Evolutionary conservation across 768 basidiomycete species (phyloP).

Genomic region (Agrocybe pediades): DNA sequence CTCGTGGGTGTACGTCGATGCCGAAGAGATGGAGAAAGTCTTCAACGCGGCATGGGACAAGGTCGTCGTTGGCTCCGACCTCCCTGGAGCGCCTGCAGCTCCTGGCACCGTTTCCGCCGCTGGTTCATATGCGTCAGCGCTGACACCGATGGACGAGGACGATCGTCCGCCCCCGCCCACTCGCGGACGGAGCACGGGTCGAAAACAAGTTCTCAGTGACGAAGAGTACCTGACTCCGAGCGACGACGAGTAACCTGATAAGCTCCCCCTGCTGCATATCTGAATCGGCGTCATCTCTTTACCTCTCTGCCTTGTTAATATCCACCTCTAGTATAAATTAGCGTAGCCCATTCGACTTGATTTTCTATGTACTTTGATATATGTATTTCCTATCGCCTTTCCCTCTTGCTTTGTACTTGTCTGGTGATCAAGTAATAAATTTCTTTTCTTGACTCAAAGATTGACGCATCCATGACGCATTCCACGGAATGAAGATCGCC

Average conservation of each 20-base stretch:
- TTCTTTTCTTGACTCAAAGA: background rate
- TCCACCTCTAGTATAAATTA: background rate
- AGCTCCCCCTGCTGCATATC: too few species aligned
- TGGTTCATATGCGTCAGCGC: slow-evolving; percentile 62
- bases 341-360: background rate
- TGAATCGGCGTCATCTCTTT: too few species aligned
- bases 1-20: slow-evolving; percentile 93
- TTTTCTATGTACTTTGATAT: slow-evolving; percentile 1
- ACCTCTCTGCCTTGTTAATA: slow-evolving; percentile 2
- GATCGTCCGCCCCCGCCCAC: slow-evolving; percentile 59
- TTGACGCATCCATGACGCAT: background rate
- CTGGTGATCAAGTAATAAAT: slow-evolving; percentile 6
- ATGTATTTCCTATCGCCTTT: background rate
- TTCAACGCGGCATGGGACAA: slow-evolving; percentile 74
- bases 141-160: slow-evolving; percentile 84
- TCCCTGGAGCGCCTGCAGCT: slow-evolving; percentile 68
- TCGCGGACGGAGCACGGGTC: slow-evolving; percentile 57
- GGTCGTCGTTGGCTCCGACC: slow-evolving; percentile 63
- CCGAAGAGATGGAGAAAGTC: slow-evolving; percentile 91
- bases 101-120: slow-evolving; percentile 42
- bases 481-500: too few species aligned
- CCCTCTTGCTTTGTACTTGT: slow-evolving; percentile 5
- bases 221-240: slow-evolving; percentile 73
- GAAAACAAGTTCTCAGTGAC: slow-evolving; percentile 78
- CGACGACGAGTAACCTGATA: slow-evolving; percentile 74